Conservation (phyloP, 228 moss, liverwort and hornwort species). For the Sphagnum magellanicum region DNA sequence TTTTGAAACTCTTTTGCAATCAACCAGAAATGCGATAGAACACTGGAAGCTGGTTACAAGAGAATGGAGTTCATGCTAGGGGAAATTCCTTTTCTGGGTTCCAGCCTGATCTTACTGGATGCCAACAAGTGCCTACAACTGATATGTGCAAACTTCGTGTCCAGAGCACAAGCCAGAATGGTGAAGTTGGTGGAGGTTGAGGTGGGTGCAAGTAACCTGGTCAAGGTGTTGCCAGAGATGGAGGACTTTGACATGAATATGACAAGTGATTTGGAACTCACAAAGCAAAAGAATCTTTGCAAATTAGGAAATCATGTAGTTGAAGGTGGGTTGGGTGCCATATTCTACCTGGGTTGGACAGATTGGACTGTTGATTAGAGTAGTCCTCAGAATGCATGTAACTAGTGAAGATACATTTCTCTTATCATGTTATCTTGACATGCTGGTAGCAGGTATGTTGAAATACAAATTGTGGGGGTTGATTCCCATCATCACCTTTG, state of each 20-base stretch:
- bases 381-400: too few relatives aligned
- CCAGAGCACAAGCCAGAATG: conserved; percentile 56
- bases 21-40: too few relatives aligned
- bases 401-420: too few relatives aligned
- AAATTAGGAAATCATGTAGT: not conserved
- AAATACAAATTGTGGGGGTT: not conserved
- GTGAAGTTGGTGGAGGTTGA: conserved; percentile 60
- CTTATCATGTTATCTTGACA: too few relatives aligned
- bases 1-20: not conserved
- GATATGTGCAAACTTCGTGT: conserved; percentile 6
- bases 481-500: not conserved
- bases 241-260: conserved; percentile 10
- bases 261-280: not conserved
- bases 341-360: not conserved
- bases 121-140: too few relatives aligned
- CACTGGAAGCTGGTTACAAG: not conserved
- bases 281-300: not conserved
- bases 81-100: not conserved
- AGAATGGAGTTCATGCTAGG: not conserved
- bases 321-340: not conserved
- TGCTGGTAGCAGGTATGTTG: not conserved
- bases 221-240: conserved; percentile 33
- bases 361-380: too few relatives aligned
- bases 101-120: not conserved
- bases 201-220: conserved; percentile 29